A percentile compares a stretch with the other conserved stretches of the same genome.
Conservation (phyloP, 768 basidiomycete genomes). For the Termitomyces eurrhizus region DNA sequence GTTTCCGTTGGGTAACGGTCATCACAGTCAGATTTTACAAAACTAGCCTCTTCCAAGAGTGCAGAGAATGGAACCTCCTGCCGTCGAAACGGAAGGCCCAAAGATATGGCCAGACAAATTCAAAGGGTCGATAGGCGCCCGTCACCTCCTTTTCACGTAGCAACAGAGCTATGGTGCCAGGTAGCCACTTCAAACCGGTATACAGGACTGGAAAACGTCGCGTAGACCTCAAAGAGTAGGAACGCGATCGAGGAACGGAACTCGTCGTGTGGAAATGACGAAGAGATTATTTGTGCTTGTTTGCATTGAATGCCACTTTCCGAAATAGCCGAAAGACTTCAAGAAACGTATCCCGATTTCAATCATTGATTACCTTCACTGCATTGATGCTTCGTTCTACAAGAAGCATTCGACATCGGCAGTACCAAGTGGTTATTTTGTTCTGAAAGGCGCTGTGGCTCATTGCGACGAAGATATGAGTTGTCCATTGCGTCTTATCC, state of each 20-base stretch:
- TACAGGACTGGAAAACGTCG: neutral
- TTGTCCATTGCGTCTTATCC: neutral
- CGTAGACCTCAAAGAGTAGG: neutral
- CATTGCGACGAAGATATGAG: neutral
- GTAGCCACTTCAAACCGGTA: neutral
- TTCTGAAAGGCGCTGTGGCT: neutral
- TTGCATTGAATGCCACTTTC: conserved; percentile 3
- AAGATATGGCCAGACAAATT: conserved; percentile 4
- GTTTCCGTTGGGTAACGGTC: conserved; percentile 68
- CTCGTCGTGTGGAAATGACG: conserved; percentile 11
- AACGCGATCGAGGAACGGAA: conserved; percentile 5
- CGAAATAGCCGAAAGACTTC: neutral
- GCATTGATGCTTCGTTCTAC: neutral
- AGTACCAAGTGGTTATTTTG: neutral
- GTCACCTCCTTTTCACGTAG: neutral
- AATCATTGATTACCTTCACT: neutral
- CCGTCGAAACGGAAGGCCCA: neutral
- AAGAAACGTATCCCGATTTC: neutral
- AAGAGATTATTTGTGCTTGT: conserved; percentile 9
- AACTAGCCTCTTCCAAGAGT: neutral
- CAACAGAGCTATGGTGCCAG: neutral
- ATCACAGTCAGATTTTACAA: conserved; percentile 24
- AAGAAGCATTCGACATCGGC: neutral
- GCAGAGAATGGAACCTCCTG: neutral
- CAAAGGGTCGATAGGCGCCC: conserved; percentile 6